Evolutionary conservation across 345 rosid genomes (phyloP).

Genomic region (Nephelium lappaceum): DNA sequence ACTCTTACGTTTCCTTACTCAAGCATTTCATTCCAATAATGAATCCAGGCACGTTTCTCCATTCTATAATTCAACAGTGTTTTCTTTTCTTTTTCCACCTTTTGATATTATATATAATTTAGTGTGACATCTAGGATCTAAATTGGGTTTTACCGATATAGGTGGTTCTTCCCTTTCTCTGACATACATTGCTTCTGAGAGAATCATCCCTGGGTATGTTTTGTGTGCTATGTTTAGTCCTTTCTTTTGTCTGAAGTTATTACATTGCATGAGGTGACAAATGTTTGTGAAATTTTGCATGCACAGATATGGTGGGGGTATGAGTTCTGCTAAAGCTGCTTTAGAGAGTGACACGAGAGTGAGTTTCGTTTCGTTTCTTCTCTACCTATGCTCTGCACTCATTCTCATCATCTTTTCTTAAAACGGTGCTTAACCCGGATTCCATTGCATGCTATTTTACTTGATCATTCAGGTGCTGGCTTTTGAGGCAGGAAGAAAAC

Average conservation of each 20-base stretch:
- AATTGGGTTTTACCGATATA: conserved; percentile 36
- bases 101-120: background rate
- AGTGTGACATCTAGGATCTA: conserved; percentile 11
- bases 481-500: conserved; percentile 76
- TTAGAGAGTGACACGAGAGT: conserved; percentile 93
- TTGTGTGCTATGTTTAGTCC: background rate
- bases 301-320: conserved; percentile 94
- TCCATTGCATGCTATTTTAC: background rate
- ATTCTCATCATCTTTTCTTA: background rate
- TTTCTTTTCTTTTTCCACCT: background rate
- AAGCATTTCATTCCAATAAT: conserved; percentile 88
- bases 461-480: conserved; percentile 61
- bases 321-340: conserved; percentile 99
- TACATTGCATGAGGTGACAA: background rate
- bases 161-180: conserved; percentile 96
- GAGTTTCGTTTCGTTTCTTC: conserved; percentile 31
- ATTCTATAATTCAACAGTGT: background rate
- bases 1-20: conserved; percentile 85
- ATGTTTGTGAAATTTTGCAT: conserved; percentile 7
- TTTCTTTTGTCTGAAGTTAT: background rate
- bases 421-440: background rate
- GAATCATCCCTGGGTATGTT: conserved; percentile 87
- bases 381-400: background rate
- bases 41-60: conserved; percentile 72
- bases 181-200: conserved; percentile 93